Evolutionary conservation across 2,329 filamentous ascomycete genomes (phyloP), one percentile per base, ranked within the genome.

Genomic region (Gyromitra esculenta): DNA sequence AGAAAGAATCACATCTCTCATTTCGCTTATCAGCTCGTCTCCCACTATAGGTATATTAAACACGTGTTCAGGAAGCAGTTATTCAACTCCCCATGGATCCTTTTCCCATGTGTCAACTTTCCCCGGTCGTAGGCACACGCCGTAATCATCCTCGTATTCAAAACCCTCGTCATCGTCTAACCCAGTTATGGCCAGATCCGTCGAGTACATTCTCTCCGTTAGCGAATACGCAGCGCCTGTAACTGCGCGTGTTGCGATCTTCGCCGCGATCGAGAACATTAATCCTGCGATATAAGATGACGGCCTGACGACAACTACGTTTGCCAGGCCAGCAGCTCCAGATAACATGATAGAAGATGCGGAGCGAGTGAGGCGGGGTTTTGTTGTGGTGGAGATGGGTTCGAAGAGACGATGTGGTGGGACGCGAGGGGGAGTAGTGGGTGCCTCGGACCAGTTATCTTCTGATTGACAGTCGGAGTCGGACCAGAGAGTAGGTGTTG

Each of bases 231-330:
- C 65, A 5, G 73, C 73, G 5, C 73, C 78, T 2, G 78, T 69
- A 31, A 79, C 78, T n/a, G 77, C 78, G 31, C 77, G 52, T 7
- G 69, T 77, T n/a, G 78, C 77, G 21, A 79, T 78, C 31, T 73
- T 77, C 15, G 67, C 39, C 9, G 77, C 77, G 13, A 79, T 78
- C 3, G 72, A 73, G 63, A 79, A 77, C 78, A 79, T 79, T 50
- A 79, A 5, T 11, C 67, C 60, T 18, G 75, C 77, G 25, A 79
- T 71, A 57, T 75, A 79, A 39, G 75, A 77, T 43, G 77, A 79
- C 25, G 78, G 78, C 48, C 73, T 79, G 18, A 79, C 56, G 18
- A 79, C 70, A 9, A 79, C 72, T 52, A 79, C 54, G 48, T 79
- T 77, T 59, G 78, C 78, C 11, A 79, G n/a, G 9, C 67, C 64